A percentile compares a stretch with the other conserved stretches of the same genome.
Conservation (phyloP, 2,329 filamentous ascomycete genomes). For the Hypoxylon sp. region DNA sequence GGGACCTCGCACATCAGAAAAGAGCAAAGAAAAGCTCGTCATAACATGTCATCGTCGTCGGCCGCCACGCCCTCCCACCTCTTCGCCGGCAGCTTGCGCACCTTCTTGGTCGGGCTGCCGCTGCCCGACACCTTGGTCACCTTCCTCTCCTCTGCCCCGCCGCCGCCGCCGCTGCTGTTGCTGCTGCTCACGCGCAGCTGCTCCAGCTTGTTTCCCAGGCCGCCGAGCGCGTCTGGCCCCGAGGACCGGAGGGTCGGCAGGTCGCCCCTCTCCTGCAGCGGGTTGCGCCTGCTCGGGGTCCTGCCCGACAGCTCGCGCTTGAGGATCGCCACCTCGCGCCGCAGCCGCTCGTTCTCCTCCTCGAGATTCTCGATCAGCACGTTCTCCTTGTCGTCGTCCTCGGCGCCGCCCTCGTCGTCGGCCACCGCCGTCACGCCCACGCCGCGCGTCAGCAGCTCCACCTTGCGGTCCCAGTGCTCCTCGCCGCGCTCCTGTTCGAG, state of each 20-base stretch:
- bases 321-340: slow-evolving; percentile 69
- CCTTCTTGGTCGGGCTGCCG: slow-evolving; percentile 60
- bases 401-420: slow-evolving; percentile 54
- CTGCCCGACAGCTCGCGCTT: slow-evolving; percentile 70
- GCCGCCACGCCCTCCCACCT: slow-evolving; percentile 54
- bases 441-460: slow-evolving; percentile 73
- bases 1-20: neutral
- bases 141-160: slow-evolving; percentile 26
- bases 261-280: slow-evolving; percentile 63
- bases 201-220: slow-evolving; percentile 59
- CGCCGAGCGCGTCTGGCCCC: slow-evolving; percentile 38
- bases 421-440: slow-evolving; percentile 50
- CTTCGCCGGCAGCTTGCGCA: slow-evolving; percentile 57
- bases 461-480: slow-evolving; percentile 86
- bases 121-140: slow-evolving; percentile 40
- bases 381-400: slow-evolving; percentile 67
- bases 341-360: slow-evolving; percentile 74
- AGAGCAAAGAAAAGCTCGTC: slow-evolving; percentile 22
- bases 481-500: slow-evolving; percentile 82
- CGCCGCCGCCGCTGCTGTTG: too few species aligned
- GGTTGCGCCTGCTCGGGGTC: slow-evolving; percentile 68
- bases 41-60: slow-evolving; percentile 53
- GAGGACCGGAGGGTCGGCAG: slow-evolving; percentile 34
- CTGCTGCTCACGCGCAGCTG: slow-evolving; percentile 59
- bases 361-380: slow-evolving; percentile 69